Percentiles rank a stretch among this genome's conserved stretches.
Conservation (phyloP, 768 basidiomycete genomes). For the Chalciporus chontae region DNA sequence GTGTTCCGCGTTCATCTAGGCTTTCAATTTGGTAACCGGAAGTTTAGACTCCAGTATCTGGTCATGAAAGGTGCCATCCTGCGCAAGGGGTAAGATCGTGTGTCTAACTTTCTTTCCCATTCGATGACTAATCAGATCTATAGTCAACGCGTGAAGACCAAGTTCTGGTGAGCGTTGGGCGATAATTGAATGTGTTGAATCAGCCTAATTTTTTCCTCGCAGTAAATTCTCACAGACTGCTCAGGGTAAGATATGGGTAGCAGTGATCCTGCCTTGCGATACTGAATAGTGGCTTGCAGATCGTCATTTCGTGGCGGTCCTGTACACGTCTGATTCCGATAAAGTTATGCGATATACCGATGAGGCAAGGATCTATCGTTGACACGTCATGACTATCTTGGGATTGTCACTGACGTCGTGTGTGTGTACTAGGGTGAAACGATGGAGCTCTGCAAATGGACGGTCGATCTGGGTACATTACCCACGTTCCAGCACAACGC, state of each 20-base stretch:
- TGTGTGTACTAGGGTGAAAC: constrained; percentile 53
- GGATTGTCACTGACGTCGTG: constrained; percentile 21
- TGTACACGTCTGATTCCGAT: constrained; percentile 76
- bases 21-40: constrained; percentile 13
- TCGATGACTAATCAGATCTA: constrained; percentile 15
- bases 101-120: constrained; percentile 7
- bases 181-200: constrained; percentile 2
- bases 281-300: constrained; percentile 39
- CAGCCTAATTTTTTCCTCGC: constrained; percentile 13
- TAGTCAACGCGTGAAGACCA: constrained; percentile 79
- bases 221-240: constrained; percentile 70
- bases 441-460: constrained; percentile 80
- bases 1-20: constrained; percentile 9
- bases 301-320: constrained; percentile 74
- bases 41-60: constrained; percentile 73
- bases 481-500: constrained; percentile 78
- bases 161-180: constrained; percentile 63
- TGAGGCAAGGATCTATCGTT: constrained; percentile 42
- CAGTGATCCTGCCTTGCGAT: constrained; percentile 7
- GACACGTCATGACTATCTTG: constrained; percentile 14
- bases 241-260: constrained; percentile 37
- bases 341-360: constrained; percentile 80
- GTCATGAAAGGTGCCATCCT: constrained; percentile 85
- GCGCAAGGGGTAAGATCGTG: constrained; percentile 68
- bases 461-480: constrained; percentile 73